Evolutionary conservation across 306 rosid species (phyloP), one percentile per base, ranked within the genome.

Genomic region (Styphnolobium japonicum): DNA sequence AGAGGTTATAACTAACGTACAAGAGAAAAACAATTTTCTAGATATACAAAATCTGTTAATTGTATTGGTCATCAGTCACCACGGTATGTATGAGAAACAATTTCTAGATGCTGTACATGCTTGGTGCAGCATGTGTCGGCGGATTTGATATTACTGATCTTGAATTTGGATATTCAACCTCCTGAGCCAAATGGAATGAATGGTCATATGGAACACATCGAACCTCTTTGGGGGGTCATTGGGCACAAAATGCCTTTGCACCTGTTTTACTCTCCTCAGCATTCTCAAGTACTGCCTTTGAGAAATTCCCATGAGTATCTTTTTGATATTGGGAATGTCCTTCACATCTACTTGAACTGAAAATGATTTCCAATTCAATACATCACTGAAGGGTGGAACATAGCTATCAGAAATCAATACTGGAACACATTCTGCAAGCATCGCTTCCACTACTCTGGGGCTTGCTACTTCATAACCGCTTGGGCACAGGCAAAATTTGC

Each of bases 391-490:
- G 16, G 91, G 93, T 27, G 85, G 94, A 16, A 84, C 81, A 53
- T 86, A 90, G 66, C 79, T 23, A 57, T 86, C 87, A 5, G 92
- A 88, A 43, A 88, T 90, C 77, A 90, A 14, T 16, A 90, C 90
- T 1, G 90, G 94, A 5, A 90, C 90, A 40, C 90, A 90, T 73
- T 83, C 92, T 9, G 94, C 82, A 65, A 86, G 86, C 23, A 90
- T 82, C 12, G 92, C 88, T 74, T 90, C 92, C 66, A 77, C 88
- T 31, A 90, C 64, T 85, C 88, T 84, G 2, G 89, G 92, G 57
- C 94, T 90, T 33, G 90, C 89, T 14, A 89, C 88, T 73, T 89
- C 93, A 51, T 85, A 87, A 25, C 91, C 91, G 66, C 86, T 90
- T 4, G 89, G 92, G 63, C 90, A 88, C 3, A 88, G 75, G 80